These are phyloP conservation scores for Lindgomyces ingoldianus DNA, from an alignment of 495 filamentous ascomycete genomes.

Conservation along the genomic window DNA sequence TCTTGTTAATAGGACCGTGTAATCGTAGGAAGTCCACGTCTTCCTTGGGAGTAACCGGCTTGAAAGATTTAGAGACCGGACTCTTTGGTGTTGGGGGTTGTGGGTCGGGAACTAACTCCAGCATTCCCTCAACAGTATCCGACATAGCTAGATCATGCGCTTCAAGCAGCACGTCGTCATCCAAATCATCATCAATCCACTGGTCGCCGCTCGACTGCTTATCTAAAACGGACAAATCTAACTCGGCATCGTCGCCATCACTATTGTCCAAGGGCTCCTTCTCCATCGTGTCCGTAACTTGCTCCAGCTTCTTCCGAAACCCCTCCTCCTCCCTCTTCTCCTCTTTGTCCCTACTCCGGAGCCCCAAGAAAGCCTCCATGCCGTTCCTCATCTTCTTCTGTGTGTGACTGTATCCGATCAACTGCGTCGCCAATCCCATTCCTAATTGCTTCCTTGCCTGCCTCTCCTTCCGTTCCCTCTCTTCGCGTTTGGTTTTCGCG, in stretches of 20 bases:
- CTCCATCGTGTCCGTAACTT: conserved; percentile 13
- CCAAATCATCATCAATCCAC: conserved; percentile 18
- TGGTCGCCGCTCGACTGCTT: background rate
- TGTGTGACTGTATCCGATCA: conserved; percentile 36
- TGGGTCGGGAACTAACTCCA: background rate
- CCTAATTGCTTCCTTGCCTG: conserved; percentile 28
- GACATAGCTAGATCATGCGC: conserved; percentile 15
- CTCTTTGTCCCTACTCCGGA: conserved; percentile 10
- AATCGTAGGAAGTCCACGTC: conserved; percentile 18
- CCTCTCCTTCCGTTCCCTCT: conserved; percentile 32
- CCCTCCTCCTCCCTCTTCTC: conserved; percentile 5
- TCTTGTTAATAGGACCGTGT: conserved; percentile 32
- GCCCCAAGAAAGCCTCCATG: conserved; percentile 38
- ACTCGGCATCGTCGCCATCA: conserved; percentile 16
- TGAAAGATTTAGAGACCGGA: background rate
- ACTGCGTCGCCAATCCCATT: conserved; percentile 38
- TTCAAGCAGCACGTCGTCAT: conserved; percentile 30
- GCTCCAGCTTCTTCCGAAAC: conserved; percentile 6
- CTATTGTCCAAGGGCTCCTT: conserved; percentile 36
- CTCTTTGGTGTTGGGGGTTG: background rate
- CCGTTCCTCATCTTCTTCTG: conserved; percentile 35
- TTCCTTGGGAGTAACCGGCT: background rate
- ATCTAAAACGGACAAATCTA: conserved; percentile 1
- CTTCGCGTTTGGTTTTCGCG: conserved; percentile 22
- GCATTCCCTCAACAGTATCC: conserved; percentile 21